Evolutionary conservation across 495 filamentous ascomycete genomes (phyloP).

Genomic region (Penicillium malachiteum): DNA sequence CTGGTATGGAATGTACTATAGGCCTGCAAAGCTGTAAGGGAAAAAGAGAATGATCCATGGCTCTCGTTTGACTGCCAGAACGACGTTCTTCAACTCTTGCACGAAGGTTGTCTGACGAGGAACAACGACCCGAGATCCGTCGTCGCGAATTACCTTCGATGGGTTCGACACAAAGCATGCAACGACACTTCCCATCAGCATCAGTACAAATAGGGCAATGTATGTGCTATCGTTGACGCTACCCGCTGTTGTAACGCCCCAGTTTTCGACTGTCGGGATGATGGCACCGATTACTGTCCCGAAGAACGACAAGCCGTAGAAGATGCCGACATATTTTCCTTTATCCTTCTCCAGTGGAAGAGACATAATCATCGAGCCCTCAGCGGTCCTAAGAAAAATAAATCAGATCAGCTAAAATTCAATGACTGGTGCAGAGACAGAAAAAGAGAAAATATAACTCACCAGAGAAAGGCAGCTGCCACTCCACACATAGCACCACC

Average conservation of each 20-base stretch:
- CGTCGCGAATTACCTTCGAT: conserved; percentile 10
- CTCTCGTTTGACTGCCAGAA: conserved; percentile 9
- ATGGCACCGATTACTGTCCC: conserved; percentile 17
- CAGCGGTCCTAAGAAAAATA: conserved; percentile 7
- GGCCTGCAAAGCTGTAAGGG: conserved; percentile 14
- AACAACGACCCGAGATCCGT: conserved; percentile 13
- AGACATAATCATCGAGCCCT: conserved; percentile 16
- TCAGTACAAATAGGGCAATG: conserved; percentile 17
- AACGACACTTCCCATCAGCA: conserved; percentile 14
- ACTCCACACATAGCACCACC: conserved; percentile 17
- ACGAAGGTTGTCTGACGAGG: conserved; percentile 13
- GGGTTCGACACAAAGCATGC: conserved; percentile 15
- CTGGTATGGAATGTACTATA: conserved; percentile 20
- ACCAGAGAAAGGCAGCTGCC: conserved; percentile 18
- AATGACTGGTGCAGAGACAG: not conserved
- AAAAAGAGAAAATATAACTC: not conserved
- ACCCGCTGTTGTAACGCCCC: conserved; percentile 12
- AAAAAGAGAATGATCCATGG: conserved; percentile 15
- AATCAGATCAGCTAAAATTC: not conserved
- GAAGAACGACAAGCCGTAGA: conserved; percentile 17
- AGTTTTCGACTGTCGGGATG: conserved; percentile 16
- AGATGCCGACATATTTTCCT: conserved; percentile 17
- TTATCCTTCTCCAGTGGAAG: conserved; percentile 17
- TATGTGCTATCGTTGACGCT: conserved; percentile 17
- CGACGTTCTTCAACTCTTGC: conserved; percentile 15